Conservation (phyloP, 257 asterid species). For the Solanum sitiens region DNA sequence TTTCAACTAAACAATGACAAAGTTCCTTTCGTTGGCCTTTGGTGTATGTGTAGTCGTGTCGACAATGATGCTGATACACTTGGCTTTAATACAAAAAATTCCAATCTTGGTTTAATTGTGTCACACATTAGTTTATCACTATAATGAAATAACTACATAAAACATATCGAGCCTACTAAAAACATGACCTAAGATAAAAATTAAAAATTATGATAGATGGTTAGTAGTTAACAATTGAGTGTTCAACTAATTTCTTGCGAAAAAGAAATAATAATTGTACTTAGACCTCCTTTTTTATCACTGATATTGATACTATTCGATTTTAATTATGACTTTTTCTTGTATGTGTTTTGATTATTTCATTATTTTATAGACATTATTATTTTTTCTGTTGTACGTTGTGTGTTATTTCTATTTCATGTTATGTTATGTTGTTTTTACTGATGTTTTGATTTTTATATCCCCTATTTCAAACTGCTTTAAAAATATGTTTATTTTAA, state of each 20-base stretch:
- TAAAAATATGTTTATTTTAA: neutral
- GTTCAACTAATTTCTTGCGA: neutral
- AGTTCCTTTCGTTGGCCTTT: neutral
- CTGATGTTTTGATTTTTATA: neutral
- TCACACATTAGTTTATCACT: neutral
- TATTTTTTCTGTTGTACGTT: neutral
- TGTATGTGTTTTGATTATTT: neutral
- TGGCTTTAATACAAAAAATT: neutral
- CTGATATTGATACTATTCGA: no score
- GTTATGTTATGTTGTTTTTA: neutral
- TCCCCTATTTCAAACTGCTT: neutral
- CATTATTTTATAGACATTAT: neutral
- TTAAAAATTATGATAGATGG: neutral
- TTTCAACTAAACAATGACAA: neutral
- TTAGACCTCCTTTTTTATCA: neutral
- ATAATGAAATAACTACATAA: neutral
- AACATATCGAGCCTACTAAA: neutral
- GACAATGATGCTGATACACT: neutral
- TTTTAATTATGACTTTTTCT: neutral
- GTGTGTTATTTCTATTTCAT: neutral
- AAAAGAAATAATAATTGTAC: neutral
- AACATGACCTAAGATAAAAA: neutral
- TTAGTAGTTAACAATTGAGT: neutral
- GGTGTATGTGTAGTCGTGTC: neutral
- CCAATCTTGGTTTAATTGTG: neutral